phyloP scores from a whole-genome alignment of 106 monocot species.

The Alisma plantagoaquatica region DNA sequence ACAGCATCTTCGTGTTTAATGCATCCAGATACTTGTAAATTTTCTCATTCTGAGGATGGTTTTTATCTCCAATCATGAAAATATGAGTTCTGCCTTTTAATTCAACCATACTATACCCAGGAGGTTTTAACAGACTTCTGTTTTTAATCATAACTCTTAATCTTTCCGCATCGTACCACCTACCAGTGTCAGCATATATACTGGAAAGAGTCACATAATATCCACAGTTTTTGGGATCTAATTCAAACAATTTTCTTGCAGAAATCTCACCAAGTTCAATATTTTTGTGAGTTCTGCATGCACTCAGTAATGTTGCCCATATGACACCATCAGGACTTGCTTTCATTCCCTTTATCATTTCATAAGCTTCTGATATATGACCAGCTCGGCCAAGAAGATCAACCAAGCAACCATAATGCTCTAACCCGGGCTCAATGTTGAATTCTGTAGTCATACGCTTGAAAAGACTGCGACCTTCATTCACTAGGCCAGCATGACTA shows the following conservation, averaged over 20 bases:
- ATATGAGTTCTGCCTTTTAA: constrained; percentile 57
- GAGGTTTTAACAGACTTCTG: constrained; percentile 47
- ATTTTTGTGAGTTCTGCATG: constrained; percentile 67
- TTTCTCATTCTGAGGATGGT: constrained; percentile 41
- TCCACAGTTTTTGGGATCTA: constrained; percentile 71
- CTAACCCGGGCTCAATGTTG: constrained; percentile 60
- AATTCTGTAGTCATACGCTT: constrained; percentile 44
- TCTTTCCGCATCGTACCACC: constrained; percentile 67
- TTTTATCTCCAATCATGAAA: constrained; percentile 68
- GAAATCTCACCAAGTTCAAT: constrained; percentile 67
- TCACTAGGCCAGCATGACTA: constrained; percentile 69
- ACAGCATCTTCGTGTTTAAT: constrained; percentile 42
- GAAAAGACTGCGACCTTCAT: constrained; percentile 66
- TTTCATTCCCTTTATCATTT: constrained; percentile 59
- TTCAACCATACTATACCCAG: constrained; percentile 80
- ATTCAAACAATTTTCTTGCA: constrained; percentile 50
- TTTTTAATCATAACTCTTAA: constrained; percentile 50
- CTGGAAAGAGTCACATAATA: constrained; percentile 81
- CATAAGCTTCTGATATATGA: constrained; percentile 55
- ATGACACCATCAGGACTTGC: constrained; percentile 57
- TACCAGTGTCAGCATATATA: constrained; percentile 76
- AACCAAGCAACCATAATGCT: constrained; percentile 89
- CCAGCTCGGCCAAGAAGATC: constrained; percentile 82
- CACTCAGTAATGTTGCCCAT: constrained; percentile 80
- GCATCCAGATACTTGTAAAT: constrained; percentile 63